Base-by-base conservation (phyloP, 1,284 basidiomycete species). In the Coniferiporia sulphurascens region DNA sequence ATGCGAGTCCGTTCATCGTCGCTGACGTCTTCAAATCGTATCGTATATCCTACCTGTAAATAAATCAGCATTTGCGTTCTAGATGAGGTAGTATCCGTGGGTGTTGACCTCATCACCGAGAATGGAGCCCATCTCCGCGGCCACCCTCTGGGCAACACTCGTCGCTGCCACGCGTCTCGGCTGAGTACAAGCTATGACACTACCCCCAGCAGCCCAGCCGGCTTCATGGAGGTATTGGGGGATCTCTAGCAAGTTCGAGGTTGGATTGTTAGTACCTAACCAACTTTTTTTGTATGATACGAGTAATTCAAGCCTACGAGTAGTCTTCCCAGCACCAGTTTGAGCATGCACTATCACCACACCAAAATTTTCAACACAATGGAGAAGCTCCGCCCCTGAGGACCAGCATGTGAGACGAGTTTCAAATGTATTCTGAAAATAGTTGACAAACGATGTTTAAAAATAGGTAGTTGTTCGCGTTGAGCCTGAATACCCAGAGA, bases 321-420 rank as follows among this genome's bases (percentile, higher is more conserved):
- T 98, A 9, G 95, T 97, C 76, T 99, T 99, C 59, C 97, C 96
- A 60, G 92, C 97, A 3, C 96, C 97, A 0, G 96, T 99, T 70
- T 98, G 94, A 10, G 94, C 95, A 21, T 98, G 90, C 4, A 96
- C 85, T 56, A 99, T 93, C 2, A 88, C 80, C 1, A 95, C 89
- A 1, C 87, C 87, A 70, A 89, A 83, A 52, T 81, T 85, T 74
- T 98, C 95, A 17, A 98, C 74, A 60, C 87, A 87, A 69, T 93
- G 91, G 3, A 98, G 73, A 12, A 98, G 76, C 62, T 86, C 85
- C 46, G 89, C 78, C 55, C 85, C 91, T 93, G 62, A 13, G 62
- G 46, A 13, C 35, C 19, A 50, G 59, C 19, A 54, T 41, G 4
- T 38, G 38, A 27, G 46, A 36, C 8, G 43, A 38, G 45, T 34